A percentile compares a stretch with the other conserved stretches of the same genome.
phyloP scores from a whole-genome alignment of 345 rosid species.

The Eucalyptus virginea region DNA sequence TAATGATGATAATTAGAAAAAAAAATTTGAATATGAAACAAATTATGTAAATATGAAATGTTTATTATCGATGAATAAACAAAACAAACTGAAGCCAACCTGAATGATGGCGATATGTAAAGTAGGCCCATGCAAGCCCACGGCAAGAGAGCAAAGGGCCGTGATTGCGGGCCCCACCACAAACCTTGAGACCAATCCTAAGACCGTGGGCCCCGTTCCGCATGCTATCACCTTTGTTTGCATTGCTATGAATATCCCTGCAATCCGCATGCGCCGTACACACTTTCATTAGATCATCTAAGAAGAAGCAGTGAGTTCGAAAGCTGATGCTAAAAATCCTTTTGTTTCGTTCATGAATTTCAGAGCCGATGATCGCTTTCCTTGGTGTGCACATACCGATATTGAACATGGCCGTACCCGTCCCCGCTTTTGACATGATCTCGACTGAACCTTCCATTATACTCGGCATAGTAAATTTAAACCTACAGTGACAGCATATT shows the following conservation, averaged over 20 bases:
- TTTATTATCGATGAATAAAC: not conserved
- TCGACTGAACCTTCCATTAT: conserved; percentile 65
- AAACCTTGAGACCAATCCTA: conserved; percentile 18
- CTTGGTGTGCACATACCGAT: conserved; percentile 34
- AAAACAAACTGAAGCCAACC: not conserved
- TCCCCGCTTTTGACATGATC: conserved; percentile 84
- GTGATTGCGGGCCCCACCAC: conserved; percentile 16
- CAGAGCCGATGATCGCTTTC: no score
- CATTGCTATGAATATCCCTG: conserved; percentile 81
- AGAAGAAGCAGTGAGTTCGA: not conserved
- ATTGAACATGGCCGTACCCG: conserved; percentile 94
- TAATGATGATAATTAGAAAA: not conserved
- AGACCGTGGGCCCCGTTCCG: conserved; percentile 39
- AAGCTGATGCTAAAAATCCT: not conserved
- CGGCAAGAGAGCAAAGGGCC: conserved; percentile 13
- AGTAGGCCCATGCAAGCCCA: conserved; percentile 18
- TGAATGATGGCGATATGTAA: conserved; percentile 19
- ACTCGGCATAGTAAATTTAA: not conserved
- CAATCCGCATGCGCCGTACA: not conserved
- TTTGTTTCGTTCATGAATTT: not conserved
- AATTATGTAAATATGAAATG: not conserved
- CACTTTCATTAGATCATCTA: not conserved
- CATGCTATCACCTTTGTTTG: conserved; percentile 66
- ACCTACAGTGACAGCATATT: not conserved
- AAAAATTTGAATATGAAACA: not conserved